phyloP scores from a whole-genome alignment of 73 alveolate species.

The Paramecium sonneborni region DNA sequence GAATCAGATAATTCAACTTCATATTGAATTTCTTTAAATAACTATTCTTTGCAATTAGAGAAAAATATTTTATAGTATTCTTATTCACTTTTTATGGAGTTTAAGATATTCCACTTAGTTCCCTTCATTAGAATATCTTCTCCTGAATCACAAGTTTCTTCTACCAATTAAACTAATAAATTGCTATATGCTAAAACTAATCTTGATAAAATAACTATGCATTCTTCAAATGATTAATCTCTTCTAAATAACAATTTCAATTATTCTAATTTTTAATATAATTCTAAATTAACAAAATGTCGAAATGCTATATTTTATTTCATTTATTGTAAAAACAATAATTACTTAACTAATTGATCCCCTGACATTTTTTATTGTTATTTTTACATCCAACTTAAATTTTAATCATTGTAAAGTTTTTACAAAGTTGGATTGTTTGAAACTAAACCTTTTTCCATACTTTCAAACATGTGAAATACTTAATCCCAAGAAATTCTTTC shows the following conservation, averaged over 20 bases:
- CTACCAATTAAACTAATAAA: neutral
- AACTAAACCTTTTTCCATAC: neutral
- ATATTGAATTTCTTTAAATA: neutral
- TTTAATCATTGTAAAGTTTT: constrained; percentile 14
- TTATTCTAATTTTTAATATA: neutral
- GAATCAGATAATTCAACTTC: neutral
- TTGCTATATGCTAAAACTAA: neutral
- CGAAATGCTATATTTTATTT: neutral
- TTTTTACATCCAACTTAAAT: constrained; percentile 24
- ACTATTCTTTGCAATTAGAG: neutral
- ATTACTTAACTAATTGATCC: neutral
- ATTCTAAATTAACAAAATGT: constrained; percentile 33
- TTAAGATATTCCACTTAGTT: constrained; percentile 31
- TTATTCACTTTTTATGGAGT: neutral
- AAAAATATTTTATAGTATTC: constrained; percentile 31
- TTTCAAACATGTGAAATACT: constrained; percentile 43
- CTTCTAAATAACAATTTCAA: neutral
- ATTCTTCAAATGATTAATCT: constrained; percentile 19
- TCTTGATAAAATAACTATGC: neutral
- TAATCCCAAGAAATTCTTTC: constrained; percentile 63
- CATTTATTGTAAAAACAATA: neutral
- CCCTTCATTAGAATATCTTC: constrained; percentile 31
- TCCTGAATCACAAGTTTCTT: constrained; percentile 3
- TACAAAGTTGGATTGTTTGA: neutral
- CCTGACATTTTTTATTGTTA: neutral